phyloP scores from a whole-genome alignment of 202 grass and related monocot genomes.

The Tripidium arundinaceum region DNA sequence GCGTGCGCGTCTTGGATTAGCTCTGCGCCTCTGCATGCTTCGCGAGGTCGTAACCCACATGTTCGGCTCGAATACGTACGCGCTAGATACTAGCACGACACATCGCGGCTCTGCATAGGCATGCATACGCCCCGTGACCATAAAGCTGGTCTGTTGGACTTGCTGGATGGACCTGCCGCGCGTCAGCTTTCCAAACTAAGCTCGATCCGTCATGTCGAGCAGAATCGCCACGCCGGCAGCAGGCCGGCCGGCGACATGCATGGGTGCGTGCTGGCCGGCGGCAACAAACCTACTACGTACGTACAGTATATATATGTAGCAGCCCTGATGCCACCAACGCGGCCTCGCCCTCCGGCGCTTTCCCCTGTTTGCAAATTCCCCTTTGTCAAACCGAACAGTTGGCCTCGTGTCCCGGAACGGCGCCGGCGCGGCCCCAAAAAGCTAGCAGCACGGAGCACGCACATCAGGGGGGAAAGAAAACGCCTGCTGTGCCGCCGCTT shows the following conservation, averaged over 20 bases:
- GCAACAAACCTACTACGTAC: background rate
- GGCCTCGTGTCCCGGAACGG: background rate
- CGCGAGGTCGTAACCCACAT: no score
- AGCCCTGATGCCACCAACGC: background rate
- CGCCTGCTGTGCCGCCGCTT: conserved; percentile 22
- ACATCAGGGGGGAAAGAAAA: background rate
- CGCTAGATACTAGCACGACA: no score
- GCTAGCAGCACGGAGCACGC: conserved; percentile 12
- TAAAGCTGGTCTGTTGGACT: background rate
- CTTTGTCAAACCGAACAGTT: conserved; percentile 25
- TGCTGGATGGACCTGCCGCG: background rate
- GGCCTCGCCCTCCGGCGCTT: background rate
- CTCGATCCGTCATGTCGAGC: background rate
- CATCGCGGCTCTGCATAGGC: no score
- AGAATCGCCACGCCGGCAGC: background rate
- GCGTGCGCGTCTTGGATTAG: no score
- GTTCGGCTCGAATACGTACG: no score
- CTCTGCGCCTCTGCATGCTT: no score
- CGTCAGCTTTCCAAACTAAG: background rate
- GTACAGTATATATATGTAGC: no score
- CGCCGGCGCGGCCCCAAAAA: background rate
- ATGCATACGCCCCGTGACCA: no score
- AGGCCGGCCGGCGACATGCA: background rate
- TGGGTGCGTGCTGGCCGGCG: background rate
- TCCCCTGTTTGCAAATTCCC: conserved; percentile 12